Conservation (phyloP, 2,329 filamentous ascomycete species). For the Nigrospora osmanthi region DNA sequence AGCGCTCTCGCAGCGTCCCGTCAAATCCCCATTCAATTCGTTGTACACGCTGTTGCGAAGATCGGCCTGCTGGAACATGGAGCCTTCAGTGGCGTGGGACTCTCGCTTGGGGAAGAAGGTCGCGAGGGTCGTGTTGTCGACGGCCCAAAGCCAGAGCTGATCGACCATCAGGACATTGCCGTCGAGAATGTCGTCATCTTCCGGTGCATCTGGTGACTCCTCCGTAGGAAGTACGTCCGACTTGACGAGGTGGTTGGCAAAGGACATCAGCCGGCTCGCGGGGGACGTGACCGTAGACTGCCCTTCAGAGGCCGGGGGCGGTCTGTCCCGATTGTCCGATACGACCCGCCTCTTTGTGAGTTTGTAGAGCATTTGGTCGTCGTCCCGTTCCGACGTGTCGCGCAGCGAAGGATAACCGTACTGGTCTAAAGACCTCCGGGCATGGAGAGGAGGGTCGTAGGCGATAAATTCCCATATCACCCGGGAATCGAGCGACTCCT, state of each 20-base stretch:
- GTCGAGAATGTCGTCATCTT: slow-evolving; percentile 31
- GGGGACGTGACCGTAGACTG: slow-evolving; percentile 10
- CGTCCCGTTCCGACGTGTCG: slow-evolving; percentile 53
- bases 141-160: slow-evolving; percentile 55
- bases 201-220: neutral
- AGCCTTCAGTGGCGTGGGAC: slow-evolving; percentile 44
- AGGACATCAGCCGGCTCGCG: slow-evolving; percentile 9
- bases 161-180: slow-evolving; percentile 61
- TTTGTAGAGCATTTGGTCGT: slow-evolving; percentile 63
- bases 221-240: slow-evolving; percentile 1
- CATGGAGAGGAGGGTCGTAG: slow-evolving; percentile 53
- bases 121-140: slow-evolving; percentile 42
- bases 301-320: slow-evolving; percentile 3
- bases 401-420: slow-evolving; percentile 54
- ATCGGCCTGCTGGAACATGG: slow-evolving; percentile 52
- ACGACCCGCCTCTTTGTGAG: slow-evolving; percentile 42
- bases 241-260: slow-evolving; percentile 10
- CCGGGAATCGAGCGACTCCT: slow-evolving; percentile 48
- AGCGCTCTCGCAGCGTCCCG: slow-evolving; percentile 52
- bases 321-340: slow-evolving; percentile 2
- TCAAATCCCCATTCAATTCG: slow-evolving; percentile 57
- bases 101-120: slow-evolving; percentile 50
- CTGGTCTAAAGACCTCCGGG: slow-evolving; percentile 54
- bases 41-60: slow-evolving; percentile 57
- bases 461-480: slow-evolving; percentile 58